phyloP scores from a whole-genome alignment of 768 basidiomycete species.

The Favolaschia claudopus region DNA sequence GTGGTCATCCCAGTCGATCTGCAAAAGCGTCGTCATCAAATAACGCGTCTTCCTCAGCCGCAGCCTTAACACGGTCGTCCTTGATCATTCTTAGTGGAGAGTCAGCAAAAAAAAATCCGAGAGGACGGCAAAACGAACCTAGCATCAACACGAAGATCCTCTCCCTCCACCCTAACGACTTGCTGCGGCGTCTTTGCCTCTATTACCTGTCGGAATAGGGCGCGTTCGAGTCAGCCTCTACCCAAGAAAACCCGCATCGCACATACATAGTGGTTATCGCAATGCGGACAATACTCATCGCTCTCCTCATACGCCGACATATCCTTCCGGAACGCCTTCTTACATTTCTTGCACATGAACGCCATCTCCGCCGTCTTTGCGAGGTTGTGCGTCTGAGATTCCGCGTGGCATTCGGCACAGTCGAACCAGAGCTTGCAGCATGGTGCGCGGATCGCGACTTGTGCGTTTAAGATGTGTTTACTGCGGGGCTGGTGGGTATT shows the following conservation, averaged over 20 bases:
- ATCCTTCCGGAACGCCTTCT: conserved; percentile 96
- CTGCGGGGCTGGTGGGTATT: conserved; percentile 47
- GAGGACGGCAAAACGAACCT: conserved; percentile 58
- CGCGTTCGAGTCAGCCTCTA: background rate
- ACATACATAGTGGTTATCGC: conserved; percentile 97
- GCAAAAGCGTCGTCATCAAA: conserved; percentile 68
- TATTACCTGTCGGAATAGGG: conserved; percentile 65
- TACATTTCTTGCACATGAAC: conserved; percentile 89
- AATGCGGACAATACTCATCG: conserved; percentile 97
- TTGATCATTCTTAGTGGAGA: conserved; percentile 75
- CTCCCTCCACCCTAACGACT: conserved; percentile 86
- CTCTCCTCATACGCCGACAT: conserved; percentile 93
- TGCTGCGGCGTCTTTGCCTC: conserved; percentile 93
- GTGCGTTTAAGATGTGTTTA: conserved; percentile 96
- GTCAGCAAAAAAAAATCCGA: background rate
- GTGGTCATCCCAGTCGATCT: conserved; percentile 16
- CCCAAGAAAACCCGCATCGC: background rate
- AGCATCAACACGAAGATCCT: conserved; percentile 87
- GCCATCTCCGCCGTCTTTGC: conserved; percentile 83
- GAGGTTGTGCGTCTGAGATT: conserved; percentile 77
- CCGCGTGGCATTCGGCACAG: conserved; percentile 95
- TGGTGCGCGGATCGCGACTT: conserved; percentile 94
- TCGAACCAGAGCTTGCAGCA: conserved; percentile 99
- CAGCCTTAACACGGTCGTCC: conserved; percentile 76
- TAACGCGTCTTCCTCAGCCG: conserved; percentile 60